phyloP scores from a whole-genome alignment of 305 asterid genomes.

The Fraxinus angustifolia region DNA sequence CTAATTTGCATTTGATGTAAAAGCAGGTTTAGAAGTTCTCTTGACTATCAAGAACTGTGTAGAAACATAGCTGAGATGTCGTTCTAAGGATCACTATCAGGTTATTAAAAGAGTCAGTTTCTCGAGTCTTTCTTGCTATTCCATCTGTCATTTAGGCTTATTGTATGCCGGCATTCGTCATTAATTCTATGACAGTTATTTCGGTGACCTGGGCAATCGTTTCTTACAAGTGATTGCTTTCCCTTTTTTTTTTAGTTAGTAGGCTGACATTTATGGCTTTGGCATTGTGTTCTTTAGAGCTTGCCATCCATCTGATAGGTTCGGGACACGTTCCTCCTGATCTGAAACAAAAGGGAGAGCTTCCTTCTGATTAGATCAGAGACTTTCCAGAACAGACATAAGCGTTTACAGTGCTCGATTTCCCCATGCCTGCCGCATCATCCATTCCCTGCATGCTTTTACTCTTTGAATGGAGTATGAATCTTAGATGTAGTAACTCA shows the following conservation, averaged over 20 bases:
- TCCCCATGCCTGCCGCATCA: neutral
- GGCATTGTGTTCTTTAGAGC: conserved; percentile 6
- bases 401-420: neutral
- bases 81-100: neutral
- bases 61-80: neutral
- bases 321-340: neutral
- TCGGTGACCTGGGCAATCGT: neutral
- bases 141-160: neutral
- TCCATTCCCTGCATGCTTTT: neutral
- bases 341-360: neutral
- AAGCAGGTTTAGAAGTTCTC: neutral
- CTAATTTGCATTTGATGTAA: conserved; percentile 17
- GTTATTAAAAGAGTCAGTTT: neutral
- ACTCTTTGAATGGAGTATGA: neutral
- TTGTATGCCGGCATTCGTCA: neutral
- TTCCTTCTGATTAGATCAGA: conserved; percentile 4
- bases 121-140: neutral
- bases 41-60: neutral
- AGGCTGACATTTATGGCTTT: conserved; percentile 14
- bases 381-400: conserved; percentile 9
- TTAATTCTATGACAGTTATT: neutral
- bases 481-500: neutral
- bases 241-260: neutral
- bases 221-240: neutral
- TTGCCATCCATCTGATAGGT: neutral